Base-by-base conservation (phyloP, 768 basidiomycete species). In the Podaxis pistillaris region DNA sequence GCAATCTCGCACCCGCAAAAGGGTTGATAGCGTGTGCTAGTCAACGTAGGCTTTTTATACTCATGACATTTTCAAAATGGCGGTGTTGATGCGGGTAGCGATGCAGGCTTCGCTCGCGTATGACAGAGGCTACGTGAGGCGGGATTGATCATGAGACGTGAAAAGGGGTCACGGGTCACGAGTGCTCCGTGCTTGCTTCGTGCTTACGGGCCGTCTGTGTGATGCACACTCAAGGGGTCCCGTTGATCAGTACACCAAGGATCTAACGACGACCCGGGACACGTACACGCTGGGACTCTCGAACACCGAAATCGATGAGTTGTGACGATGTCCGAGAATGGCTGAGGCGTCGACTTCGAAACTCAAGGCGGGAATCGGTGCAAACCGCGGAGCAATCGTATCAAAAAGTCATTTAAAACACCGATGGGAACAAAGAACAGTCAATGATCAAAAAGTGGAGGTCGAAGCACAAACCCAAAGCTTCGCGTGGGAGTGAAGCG, bases 51-150 rank as follows among this genome's bases (percentile, higher is more conserved):
- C 33, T 38, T 51, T 49, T 49, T 59, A 49, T 59, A 59, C 49
- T 59, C 17, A 13, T 4, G 24, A 37, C 19, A 55, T 36, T 37
- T 19, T 51, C 12, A 1, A 12, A 24, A 40, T 9, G 8, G 11
- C 49, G 58, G 58, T 26, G 58, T 50, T 51, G 47, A 15, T 59
- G 58, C 47, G 58, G 58, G 11, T 17, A 11, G 33, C 19, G 33
- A 55, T 11, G 33, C 9, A 24, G 33, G 4, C 54, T 55, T 55
- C 37, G 54, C 54, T 37, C 49, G 36, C 19, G 44, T 59, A 47
- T 46, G 3, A 46, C 26, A 22, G 22, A 37, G 12, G 13, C 3
- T 22, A 22, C 36, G 58, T 24, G 47, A 47, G 49, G 58, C 47
- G 22, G 58, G 37, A 26, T 3, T 55, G 58, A 28, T 59, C 58